These are phyloP conservation scores for Eremomyces bilateralis DNA, from an alignment of 495 filamentous ascomycete genomes.

Conservation along the genomic window DNA sequence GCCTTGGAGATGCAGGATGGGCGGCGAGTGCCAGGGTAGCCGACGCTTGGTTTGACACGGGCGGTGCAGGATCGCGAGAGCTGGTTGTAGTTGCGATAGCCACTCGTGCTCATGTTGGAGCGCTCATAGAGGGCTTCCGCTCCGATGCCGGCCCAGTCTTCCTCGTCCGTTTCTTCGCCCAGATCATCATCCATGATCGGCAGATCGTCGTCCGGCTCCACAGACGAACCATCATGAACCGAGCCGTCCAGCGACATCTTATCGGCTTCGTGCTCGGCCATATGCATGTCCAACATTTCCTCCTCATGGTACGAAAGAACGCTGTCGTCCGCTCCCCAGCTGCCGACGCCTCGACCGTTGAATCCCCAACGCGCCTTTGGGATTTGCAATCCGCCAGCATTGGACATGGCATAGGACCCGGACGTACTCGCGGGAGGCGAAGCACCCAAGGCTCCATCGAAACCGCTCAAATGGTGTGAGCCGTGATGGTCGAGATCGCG, in stretches of 20 bases:
- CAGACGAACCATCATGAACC: no score
- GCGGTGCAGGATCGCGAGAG: conserved; percentile 7
- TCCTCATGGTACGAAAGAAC: conserved; percentile 13
- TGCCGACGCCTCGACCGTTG: not conserved
- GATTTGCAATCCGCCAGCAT: conserved; percentile 40
- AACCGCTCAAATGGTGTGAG: conserved; percentile 8
- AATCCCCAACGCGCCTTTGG: conserved; percentile 22
- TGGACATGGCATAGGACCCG: conserved; percentile 23
- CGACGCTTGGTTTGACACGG: conserved; percentile 1
- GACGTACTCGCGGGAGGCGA: conserved; percentile 26
- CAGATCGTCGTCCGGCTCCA: conserved; percentile 35
- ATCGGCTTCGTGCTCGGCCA: conserved; percentile 75
- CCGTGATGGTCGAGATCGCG: no score
- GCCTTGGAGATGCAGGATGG: not conserved
- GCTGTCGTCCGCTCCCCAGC: conserved; percentile 14
- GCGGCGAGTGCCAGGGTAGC: not conserved
- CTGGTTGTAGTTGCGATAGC: conserved; percentile 12
- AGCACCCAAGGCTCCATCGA: conserved; percentile 4
- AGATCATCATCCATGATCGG: conserved; percentile 39
- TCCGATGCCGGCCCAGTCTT: conserved; percentile 87
- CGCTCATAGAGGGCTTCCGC: conserved; percentile 61
- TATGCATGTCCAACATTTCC: conserved; percentile 30
- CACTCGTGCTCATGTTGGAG: conserved; percentile 25
- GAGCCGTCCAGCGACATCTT: conserved; percentile 86
- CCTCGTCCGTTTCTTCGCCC: conserved; percentile 82